Percentiles rank a stretch among this genome's conserved stretches.
Conservation (phyloP, 805 yeast species). For the Cyberlindnera samutprakarnensis region DNA sequence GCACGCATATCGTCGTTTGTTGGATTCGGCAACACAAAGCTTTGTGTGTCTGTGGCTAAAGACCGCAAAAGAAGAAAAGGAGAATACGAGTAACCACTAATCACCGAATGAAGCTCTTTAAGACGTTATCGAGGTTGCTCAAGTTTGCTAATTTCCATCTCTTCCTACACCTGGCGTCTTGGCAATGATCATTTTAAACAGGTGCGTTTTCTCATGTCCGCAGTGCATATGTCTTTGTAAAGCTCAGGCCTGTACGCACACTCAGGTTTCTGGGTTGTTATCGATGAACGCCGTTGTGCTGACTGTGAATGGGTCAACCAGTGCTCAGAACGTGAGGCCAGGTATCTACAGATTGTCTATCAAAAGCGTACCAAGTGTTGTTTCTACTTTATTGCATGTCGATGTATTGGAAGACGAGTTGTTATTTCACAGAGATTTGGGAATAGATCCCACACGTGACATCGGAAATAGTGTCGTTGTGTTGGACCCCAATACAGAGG, state of each 20-base stretch:
- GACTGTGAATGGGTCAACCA: not conserved
- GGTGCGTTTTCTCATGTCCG: not conserved
- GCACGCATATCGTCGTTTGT: too few species aligned
- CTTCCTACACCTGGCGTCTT: too few species aligned
- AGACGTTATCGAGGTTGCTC: too few species aligned
- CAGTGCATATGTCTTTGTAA: not conserved
- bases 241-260: conserved; percentile 1
- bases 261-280: not conserved
- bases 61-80: too few species aligned
- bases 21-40: too few species aligned
- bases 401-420: not conserved
- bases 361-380: not conserved
- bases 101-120: too few species aligned
- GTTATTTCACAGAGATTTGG: conserved; percentile 1
- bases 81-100: too few species aligned
- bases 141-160: too few species aligned
- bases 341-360: not conserved
- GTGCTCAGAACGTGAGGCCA: not conserved
- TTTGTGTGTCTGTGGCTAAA: too few species aligned
- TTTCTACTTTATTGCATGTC: not conserved
- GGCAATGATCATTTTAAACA: conserved; percentile 4
- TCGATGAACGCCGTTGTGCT: not conserved
- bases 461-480: conserved; percentile 1
- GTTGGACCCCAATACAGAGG: conserved; percentile 1
- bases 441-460: not conserved